Evolutionary conservation across 1,284 basidiomycete species (phyloP), one percentile per base, ranked within the genome.

Genomic region (Apiotrichum laibachii): DNA sequence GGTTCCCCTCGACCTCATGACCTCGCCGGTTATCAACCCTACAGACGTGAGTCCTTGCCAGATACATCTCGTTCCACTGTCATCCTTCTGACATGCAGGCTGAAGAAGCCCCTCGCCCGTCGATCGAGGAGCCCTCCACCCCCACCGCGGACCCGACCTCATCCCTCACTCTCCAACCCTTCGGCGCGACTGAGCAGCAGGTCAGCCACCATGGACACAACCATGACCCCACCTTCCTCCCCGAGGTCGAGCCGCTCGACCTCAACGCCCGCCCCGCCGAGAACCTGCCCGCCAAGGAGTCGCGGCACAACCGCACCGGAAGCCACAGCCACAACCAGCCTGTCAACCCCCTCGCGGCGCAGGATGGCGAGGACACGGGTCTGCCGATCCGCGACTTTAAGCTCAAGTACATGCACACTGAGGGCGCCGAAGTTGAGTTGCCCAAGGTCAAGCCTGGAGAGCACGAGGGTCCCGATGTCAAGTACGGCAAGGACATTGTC

Each of bases 1-100:
- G 63, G 87, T 99, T 37, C 95, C 96, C 2, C 89, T 86, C 49
- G 90, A 94, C 71, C 85, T 99, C 60, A 88, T 95, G 67, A 99
- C 96, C 0, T 92, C 89, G 78, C 96, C 96, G 22, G 81, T 95
- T 21, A 84, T 94, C 19, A 82, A 70, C 53, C 72, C 80, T 3
- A 72, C 72, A 5, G 73, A 79, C 46, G 73, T 77, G 56, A 67
- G 73, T 66, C 26, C 12, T 15, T 26, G 7, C 15, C 22, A 18
- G 31, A 22, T n/a, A 37, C 4, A 5, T 7, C n/a, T 11, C n/a
- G 15, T 9, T 11, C 13, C 42, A 31, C 26, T 31, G 26, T 3
- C 26, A 31, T 31, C 26, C 26, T 31, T 3, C 26, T 31, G 26
- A 31, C 26, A 7, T 31, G 3, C 26, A 31, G 26, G 26, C 26